A percentile compares a stretch with the other conserved stretches of the same genome.
These are phyloP conservation scores for Boletellus deceptivus DNA, from an alignment of 1,284 basidiomycete genomes.

Conservation along the genomic window DNA sequence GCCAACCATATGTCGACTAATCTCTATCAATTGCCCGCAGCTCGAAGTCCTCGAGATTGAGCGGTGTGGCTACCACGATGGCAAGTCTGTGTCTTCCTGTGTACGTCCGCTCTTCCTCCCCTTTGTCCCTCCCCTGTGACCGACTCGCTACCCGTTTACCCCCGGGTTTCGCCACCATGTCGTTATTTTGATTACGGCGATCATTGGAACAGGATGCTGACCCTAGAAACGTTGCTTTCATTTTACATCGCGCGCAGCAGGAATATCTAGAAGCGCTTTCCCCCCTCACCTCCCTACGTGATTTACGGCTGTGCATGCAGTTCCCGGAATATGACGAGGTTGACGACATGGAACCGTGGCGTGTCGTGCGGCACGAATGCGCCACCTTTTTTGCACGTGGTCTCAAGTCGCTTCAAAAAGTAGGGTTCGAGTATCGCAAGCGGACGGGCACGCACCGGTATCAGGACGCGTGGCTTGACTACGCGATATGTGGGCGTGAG, in stretches of 20 bases:
- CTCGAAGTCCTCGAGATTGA: constrained; percentile 33
- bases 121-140: constrained; percentile 14
- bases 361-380: constrained; percentile 25
- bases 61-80: constrained; percentile 35
- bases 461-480: constrained; percentile 37
- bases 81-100: constrained; percentile 35
- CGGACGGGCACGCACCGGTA: constrained; percentile 33
- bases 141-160: constrained; percentile 14
- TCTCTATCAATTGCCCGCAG: constrained; percentile 29
- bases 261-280: constrained; percentile 35
- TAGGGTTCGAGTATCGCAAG: constrained; percentile 35
- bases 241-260: constrained; percentile 29
- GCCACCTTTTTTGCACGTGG: constrained; percentile 30
- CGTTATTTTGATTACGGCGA: constrained; percentile 21
- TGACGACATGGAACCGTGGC: constrained; percentile 35
- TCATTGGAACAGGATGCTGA: constrained; percentile 31
- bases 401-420: constrained; percentile 32
- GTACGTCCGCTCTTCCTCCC: constrained; percentile 29
- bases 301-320: constrained; percentile 33
- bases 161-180: constrained; percentile 8
- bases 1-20: constrained; percentile 27
- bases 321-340: constrained; percentile 35
- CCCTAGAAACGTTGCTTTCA: constrained; percentile 31
- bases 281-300: constrained; percentile 24
- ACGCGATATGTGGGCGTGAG: constrained; percentile 24